Base-by-base conservation (phyloP, 73 alveolate genomes). In the Paramecium primaurelia region DNA sequence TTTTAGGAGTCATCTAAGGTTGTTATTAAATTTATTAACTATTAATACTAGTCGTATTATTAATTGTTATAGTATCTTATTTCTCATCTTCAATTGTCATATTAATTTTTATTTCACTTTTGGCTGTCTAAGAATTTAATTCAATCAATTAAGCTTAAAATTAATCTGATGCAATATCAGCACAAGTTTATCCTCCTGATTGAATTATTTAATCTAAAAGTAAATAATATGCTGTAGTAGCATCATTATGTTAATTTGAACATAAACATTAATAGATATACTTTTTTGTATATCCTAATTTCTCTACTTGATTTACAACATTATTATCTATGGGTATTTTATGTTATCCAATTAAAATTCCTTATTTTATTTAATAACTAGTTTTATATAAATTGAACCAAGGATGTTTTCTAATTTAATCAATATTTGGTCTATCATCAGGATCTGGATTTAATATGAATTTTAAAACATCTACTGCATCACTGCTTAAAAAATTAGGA, bases 371-470 rank as follows among this genome's bases (percentile, higher is more conserved):
- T 86, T 86, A 59, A 40, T 7, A 42, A 60, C 71, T 86, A 0
- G 71, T 37, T 42, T 60, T 36, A 25, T 59, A 86, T 22, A 86
- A 42, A 80, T 86, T 95, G 73, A 92, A 95, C 98, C 98, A 97
- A 2, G 97, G 97, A 92, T 97, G 99, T 26, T 93, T 93, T 69
- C 98, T 94, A 14, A 97, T 96, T 64, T 96, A 97, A 11, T 96
- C 92, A 20, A 97, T 96, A 20, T 96, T 75, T 40, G 93, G 95
- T 71, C 99, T 95, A 49, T 93, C 95, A 68, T 95, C 97, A 4
- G 98, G 99, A 75, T 97, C 97, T 0, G 98, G 95, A 84, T 97
- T 96, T 71, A 97, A 77, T 14, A 97, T 95, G 71, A 89, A 92
- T 69, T 37, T 86, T 9, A 86, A 11, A 7, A 86, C 26, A 75